Evolutionary conservation across 176 grass and related monocot species (phyloP), one percentile per base, ranked within the genome.

Genomic region (Avena sativa): DNA sequence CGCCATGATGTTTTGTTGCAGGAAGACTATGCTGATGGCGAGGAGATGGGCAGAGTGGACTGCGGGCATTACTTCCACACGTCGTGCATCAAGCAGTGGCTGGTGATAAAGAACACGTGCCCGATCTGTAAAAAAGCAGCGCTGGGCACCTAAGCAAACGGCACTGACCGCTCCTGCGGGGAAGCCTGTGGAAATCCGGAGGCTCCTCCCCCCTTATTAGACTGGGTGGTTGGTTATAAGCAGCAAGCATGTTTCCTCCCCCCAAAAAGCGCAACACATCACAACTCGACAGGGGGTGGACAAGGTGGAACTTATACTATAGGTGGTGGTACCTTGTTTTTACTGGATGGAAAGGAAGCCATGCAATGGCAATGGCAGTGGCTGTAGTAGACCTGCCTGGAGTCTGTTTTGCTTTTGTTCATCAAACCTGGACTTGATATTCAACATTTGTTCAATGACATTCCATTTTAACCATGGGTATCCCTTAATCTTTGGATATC

Each of bases 31-130:
- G 70, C 66, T 0, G 90, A 89, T n/a, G 94, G 86, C 0, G 94
- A 97, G 23, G 92, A 94, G 61, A 78, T 97, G 84, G 94, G 94
- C 48, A 89, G 88, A 53, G 50, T 97, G 68, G 90, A 92, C 28
- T 97, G 94, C 30, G 92, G 94, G 56, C 94, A 97, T 50, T 88
- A 97, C 62, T 97, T 97, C 69, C 92, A 97, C 87, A 86, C 83
- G 0, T 23, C 56, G 3, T 97, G 94, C 83, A 92, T 97, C 57
- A 97, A 97, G 75, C 84, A 97, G 84, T 97, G 94, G 94, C 59
- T 94, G 16, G 86, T 89, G 66, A 91, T 93, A 81, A 94, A 97
- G 87, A 97, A 97, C 48, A 65, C 90, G 38, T 97, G 94, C 90
- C 94, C 94, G 38, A 89, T 97, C 50, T 97, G 94, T 86, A 97